Percentiles rank a stretch among this genome's conserved stretches.
phyloP scores from a whole-genome alignment of 169 alveolate genomes.

The Perkinsus olseni region DNA sequence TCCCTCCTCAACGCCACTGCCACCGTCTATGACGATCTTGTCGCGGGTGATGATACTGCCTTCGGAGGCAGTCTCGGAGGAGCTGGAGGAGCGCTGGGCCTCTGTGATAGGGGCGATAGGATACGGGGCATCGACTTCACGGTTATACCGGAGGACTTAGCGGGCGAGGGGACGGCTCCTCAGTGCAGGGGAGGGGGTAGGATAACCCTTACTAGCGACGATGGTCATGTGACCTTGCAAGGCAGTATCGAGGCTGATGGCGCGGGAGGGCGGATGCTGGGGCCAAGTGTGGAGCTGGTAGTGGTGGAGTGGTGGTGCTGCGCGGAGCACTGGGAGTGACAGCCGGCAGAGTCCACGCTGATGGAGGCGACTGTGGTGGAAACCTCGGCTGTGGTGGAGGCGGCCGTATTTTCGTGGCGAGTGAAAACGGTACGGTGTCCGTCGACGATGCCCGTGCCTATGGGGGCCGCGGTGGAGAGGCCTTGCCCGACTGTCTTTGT shows the following conservation, averaged over 20 bases:
- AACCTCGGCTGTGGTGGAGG: neutral
- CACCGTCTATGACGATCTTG: neutral
- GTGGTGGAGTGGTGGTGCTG: neutral
- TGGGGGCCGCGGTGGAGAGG: neutral
- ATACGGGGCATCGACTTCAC: neutral
- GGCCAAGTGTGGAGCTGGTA: neutral
- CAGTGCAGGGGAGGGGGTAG: neutral
- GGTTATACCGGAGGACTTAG: neutral
- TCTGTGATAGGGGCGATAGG: neutral
- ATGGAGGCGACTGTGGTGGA: neutral
- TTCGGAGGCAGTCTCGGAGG: neutral
- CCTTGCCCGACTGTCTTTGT: neutral
- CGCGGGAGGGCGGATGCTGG: neutral
- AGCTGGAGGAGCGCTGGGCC: neutral
- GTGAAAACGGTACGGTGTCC: neutral
- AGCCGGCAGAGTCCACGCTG: neutral
- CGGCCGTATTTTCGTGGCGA: neutral
- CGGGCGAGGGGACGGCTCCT: neutral
- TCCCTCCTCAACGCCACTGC: neutral
- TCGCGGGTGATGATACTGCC: neutral
- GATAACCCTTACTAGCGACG: neutral
- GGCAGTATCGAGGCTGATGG: neutral
- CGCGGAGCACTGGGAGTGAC: neutral
- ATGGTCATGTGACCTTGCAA: neutral
- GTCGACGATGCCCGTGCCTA: neutral